Base-by-base conservation (phyloP, 371 early-diverging fungal species). In the Apophysomyces variabilis region DNA sequence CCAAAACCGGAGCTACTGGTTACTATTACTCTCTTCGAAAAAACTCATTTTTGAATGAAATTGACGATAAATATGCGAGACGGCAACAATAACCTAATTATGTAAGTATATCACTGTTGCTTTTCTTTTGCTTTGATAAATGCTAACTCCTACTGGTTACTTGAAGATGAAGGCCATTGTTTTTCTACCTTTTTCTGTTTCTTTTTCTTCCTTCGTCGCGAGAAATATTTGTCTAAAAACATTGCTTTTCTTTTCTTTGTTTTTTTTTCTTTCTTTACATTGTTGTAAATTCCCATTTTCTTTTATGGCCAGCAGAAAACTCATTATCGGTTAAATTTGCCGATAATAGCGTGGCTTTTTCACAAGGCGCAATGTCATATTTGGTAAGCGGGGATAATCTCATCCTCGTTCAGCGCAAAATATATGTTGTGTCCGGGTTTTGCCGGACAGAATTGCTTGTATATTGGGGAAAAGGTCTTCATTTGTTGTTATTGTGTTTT, bases 321-420 rank as follows among this genome's bases (percentile, higher is more conserved):
- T 26, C 21, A 21, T 21, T 21, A n/a, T 50, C 54, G 54, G 54
- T 26, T 9, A 18, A 50, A 21, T 50, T 26, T 21, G 54, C 54
- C 54, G 54, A 50, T 18, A 26, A 21, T 6, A 18, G 54, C 54
- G 54, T 50, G 54, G 54, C 54, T 18, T 50, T 50, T 50, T 50
- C 54, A 50, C 54, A 50, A 50, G 54, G 54, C 21, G 21, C 54
- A 50, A 50, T 50, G 54, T 50, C 54, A 50, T 50, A 21, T 50
- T 50, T 50, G 54, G 54, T 50, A 50, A 50, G 21, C 21, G 11
- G 41, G 41, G 41, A 41, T 11, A 41, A 11, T 5, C 8, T 41
- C 32, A 26, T 3, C 32, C 41, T 41, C 41, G 41, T 13, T 13
- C 41, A 41, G 41, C 41, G 41, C 8, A 26, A 26, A 26, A 26